Conservation (phyloP, 2,329 filamentous ascomycete species). For the Penicillium corylophilum region DNA sequence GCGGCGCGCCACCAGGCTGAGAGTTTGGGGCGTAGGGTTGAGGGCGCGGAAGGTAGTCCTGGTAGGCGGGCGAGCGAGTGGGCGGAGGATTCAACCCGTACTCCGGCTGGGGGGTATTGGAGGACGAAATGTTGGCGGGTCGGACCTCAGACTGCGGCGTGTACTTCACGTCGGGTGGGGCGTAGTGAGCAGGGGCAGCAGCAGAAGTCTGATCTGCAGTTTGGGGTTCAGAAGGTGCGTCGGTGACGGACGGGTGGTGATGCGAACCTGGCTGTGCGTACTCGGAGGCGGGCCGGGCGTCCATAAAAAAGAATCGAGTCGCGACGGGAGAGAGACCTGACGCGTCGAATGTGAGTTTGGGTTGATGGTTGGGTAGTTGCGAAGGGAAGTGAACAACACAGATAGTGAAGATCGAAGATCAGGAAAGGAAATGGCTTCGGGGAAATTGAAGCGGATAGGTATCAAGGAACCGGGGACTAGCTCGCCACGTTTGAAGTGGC, state of each 20-base stretch:
- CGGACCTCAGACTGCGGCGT: conserved; percentile 77
- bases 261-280: conserved; percentile 87
- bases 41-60: conserved; percentile 79
- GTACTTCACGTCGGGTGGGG: conserved; percentile 62
- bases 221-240: conserved; percentile 77
- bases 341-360: background rate
- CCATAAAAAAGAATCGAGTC: conserved; percentile 49
- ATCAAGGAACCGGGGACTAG: conserved; percentile 20
- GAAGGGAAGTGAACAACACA: conserved; percentile 1
- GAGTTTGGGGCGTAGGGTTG: conserved; percentile 72
- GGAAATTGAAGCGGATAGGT: conserved; percentile 23
- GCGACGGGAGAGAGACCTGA: conserved; percentile 1
- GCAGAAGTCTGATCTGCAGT: conserved; percentile 88
- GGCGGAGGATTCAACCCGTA: conserved; percentile 75
- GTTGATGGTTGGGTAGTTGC: background rate
- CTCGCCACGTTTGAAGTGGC: conserved; percentile 21
- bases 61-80: conserved; percentile 75
- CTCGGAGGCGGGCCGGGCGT: conserved; percentile 65
- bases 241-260: conserved; percentile 51
- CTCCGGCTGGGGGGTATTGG: conserved; percentile 83
- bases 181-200: conserved; percentile 54
- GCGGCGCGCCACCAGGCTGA: conserved; percentile 68
- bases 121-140: conserved; percentile 68
- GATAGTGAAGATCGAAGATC: background rate
- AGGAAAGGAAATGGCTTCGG: conserved; percentile 10